Percentiles rank a stretch among this genome's conserved stretches.
Conservation (phyloP, 2,329 filamentous ascomycete species). For the Trichoderma sp. region DNA sequence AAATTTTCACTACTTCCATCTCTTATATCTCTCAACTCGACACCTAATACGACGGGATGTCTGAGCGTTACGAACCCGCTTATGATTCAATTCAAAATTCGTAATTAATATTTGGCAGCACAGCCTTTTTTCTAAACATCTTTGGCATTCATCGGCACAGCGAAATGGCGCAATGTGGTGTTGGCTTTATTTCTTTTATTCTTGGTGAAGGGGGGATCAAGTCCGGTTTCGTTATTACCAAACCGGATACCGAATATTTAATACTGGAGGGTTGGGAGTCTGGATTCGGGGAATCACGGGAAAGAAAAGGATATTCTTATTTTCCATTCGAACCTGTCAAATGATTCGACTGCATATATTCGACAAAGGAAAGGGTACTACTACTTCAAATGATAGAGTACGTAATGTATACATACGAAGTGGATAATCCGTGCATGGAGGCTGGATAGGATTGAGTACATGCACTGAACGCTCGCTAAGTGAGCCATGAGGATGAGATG, state of each 20-base stretch:
- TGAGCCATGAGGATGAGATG: conserved; percentile 35
- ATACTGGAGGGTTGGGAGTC: conserved; percentile 36
- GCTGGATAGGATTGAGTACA: conserved; percentile 33
- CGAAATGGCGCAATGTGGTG: conserved; percentile 44
- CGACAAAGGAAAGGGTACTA: conserved; percentile 31
- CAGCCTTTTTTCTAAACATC: conserved; percentile 40
- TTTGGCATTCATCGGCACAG: conserved; percentile 49
- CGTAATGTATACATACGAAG: conserved; percentile 46
- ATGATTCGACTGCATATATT: conserved; percentile 39
- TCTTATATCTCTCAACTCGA: conserved; percentile 12
- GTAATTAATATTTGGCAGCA: conserved; percentile 40
- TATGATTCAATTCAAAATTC: conserved; percentile 36
- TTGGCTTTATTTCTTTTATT: conserved; percentile 29
- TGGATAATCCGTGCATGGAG: conserved; percentile 44
- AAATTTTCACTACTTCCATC: conserved; percentile 2
- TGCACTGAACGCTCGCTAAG: conserved; percentile 43
- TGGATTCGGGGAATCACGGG: conserved; percentile 23
- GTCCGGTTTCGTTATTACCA: conserved; percentile 38
- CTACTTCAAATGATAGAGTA: conserved; percentile 43
- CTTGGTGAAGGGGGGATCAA: conserved; percentile 35
- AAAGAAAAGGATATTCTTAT: conserved; percentile 23
- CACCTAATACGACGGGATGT: conserved; percentile 18
- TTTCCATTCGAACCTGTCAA: conserved; percentile 28
- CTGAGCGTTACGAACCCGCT: conserved; percentile 32
- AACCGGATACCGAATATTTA: conserved; percentile 34